Conservation (phyloP, 2,329 filamentous ascomycete genomes). For the Xylaria polymorpha region DNA sequence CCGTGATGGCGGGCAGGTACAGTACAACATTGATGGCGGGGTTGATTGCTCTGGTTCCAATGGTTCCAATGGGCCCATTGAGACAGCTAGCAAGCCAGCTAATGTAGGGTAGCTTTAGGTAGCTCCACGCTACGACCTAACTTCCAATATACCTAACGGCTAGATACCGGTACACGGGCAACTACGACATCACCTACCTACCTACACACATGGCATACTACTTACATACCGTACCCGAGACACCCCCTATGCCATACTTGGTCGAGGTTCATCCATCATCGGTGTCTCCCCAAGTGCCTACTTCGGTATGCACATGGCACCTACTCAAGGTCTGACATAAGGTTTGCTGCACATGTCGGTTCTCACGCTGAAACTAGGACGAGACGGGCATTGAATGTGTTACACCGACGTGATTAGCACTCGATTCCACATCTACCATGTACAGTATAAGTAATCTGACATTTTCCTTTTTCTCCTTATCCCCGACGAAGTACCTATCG, state of each 20-base stretch:
- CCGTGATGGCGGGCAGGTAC: conserved; percentile 15
- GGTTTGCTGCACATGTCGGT: neutral
- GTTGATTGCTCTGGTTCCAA: conserved; percentile 17
- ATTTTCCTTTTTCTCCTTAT: neutral
- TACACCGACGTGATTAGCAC: conserved; percentile 6
- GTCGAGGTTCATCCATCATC: conserved; percentile 3
- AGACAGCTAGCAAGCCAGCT: conserved; percentile 22
- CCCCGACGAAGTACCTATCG: neutral
- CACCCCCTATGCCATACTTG: conserved; percentile 1
- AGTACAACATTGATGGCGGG: conserved; percentile 32
- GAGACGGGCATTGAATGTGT: conserved; percentile 16
- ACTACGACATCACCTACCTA: no score
- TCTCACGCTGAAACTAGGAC: conserved; percentile 4
- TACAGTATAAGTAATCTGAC: neutral
- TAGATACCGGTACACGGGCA: conserved; percentile 1
- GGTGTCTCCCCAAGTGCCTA: neutral
- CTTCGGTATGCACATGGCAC: neutral
- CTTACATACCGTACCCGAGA: neutral
- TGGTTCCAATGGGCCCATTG: conserved; percentile 21
- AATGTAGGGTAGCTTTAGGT: conserved; percentile 25
- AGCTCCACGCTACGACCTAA: conserved; percentile 28
- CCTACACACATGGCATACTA: neutral
- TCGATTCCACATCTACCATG: neutral
- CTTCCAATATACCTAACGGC: neutral
- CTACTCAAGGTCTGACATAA: conserved; percentile 3